Conservation (phyloP, 352 stramenopile species). For the Pythium coloratum region DNA sequence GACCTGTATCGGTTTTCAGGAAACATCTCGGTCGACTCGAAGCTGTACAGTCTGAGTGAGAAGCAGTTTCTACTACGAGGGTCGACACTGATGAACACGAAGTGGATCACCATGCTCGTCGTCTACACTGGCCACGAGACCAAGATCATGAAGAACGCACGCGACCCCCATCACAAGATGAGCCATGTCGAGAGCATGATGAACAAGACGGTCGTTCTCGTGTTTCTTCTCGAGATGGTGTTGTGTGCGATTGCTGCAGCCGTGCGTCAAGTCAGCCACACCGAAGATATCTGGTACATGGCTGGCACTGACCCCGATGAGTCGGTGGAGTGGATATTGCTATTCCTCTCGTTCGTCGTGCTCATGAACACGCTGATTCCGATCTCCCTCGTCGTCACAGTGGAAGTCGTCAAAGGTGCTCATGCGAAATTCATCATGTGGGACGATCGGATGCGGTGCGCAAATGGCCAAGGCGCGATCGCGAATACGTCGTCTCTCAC, state of each 20-base stretch:
- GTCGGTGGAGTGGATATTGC: constrained; percentile 38
- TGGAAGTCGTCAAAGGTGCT: constrained; percentile 74
- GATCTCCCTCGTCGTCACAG: constrained; percentile 91
- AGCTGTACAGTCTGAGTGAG: constrained; percentile 67
- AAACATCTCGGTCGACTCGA: constrained; percentile 59
- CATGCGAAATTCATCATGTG: constrained; percentile 82
- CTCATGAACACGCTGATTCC: constrained; percentile 93
- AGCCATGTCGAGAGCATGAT: constrained; percentile 81
- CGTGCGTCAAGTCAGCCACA: constrained; percentile 34
- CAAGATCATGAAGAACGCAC: constrained; percentile 90
- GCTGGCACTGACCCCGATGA: neutral
- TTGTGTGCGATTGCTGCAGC: constrained; percentile 59
- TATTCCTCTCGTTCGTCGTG: constrained; percentile 91
- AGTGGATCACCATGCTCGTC: constrained; percentile 65
- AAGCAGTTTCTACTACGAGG: constrained; percentile 77
- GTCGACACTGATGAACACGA: constrained; percentile 81
- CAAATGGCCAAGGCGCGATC: constrained; percentile 57
- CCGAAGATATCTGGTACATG: constrained; percentile 23
- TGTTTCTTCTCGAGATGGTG: constrained; percentile 75
- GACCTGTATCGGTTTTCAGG: constrained; percentile 80
- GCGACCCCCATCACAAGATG: constrained; percentile 78
- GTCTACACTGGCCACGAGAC: constrained; percentile 88
- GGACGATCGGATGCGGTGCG: constrained; percentile 63
- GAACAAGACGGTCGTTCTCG: constrained; percentile 70
- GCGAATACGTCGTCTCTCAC: constrained; percentile 90